A percentile compares a stretch with the other conserved stretches of the same genome.
Evolutionary conservation across 305 asterid species (phyloP).

Genomic region (Fraxinus xanthoxyloides): DNA sequence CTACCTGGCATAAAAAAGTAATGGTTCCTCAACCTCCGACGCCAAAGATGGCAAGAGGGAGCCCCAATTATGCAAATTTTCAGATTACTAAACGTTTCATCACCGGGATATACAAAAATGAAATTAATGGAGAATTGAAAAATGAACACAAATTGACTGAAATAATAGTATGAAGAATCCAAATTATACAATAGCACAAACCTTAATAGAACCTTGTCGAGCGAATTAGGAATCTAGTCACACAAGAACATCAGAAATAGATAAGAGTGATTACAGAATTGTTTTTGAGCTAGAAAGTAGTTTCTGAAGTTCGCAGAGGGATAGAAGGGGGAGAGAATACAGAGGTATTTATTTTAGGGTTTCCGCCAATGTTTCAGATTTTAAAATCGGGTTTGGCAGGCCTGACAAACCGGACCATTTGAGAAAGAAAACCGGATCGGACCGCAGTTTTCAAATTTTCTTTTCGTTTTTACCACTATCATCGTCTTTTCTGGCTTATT

Average conservation of each 20-base stretch:
- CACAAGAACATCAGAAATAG: neutral
- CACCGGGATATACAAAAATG: slow-evolving; percentile 9
- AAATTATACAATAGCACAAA: slow-evolving; percentile 4
- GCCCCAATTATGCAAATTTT: slow-evolving; percentile 18
- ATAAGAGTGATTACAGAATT: neutral
- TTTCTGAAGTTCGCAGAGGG: neutral
- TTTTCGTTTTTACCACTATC: too few relatives aligned
- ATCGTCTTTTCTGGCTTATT: slow-evolving; percentile 50
- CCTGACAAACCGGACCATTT: neutral
- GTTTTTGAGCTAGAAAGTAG: neutral
- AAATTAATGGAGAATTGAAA: neutral
- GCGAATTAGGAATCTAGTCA: neutral
- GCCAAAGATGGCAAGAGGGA: slow-evolving; percentile 12
- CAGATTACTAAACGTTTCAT: slow-evolving; percentile 27
- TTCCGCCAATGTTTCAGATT: neutral
- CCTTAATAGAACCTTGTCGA: neutral
- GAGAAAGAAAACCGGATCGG: neutral
- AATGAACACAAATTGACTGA: neutral
- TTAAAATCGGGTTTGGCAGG: neutral
- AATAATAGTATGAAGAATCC: neutral
- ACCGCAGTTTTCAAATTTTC: neutral
- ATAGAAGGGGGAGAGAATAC: neutral
- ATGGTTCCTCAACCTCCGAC: slow-evolving; percentile 22
- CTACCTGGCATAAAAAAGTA: slow-evolving; percentile 15
- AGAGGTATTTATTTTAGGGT: neutral